Percentiles rank a stretch among this genome's conserved stretches.
phyloP scores from a whole-genome alignment of 1,284 basidiomycete species.

The Tremellales sp. region DNA sequence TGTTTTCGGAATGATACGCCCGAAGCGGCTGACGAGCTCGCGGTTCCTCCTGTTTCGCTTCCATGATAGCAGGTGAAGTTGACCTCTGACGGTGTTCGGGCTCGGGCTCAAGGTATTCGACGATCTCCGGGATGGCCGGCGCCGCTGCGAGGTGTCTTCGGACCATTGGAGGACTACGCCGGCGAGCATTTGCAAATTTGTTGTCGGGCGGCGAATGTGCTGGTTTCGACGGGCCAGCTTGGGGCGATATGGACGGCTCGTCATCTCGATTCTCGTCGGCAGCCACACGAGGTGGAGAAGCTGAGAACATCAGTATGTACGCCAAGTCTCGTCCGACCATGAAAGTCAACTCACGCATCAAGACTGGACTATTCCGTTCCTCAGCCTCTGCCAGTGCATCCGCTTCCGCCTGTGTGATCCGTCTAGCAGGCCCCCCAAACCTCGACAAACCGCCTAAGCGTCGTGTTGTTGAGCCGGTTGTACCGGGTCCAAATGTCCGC shows the following conservation, averaged over 20 bases:
- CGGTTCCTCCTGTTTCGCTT: too few relatives aligned
- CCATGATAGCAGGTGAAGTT: too few relatives aligned
- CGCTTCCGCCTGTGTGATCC: constrained; percentile 21
- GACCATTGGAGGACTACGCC: neutral
- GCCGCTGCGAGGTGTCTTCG: neutral
- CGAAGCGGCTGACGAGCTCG: too few relatives aligned
- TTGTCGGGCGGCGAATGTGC: neutral
- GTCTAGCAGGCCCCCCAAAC: constrained; percentile 42
- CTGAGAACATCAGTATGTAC: neutral
- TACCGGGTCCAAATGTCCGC: constrained; percentile 18
- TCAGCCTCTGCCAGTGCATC: constrained; percentile 16
- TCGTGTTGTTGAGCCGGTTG: constrained; percentile 27
- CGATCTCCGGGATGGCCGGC: neutral
- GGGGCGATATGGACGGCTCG: neutral
- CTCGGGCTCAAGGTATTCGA: neutral
- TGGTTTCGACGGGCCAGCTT: neutral
- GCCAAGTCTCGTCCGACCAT: too few relatives aligned
- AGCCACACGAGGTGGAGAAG: neutral
- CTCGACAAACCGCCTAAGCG: constrained; percentile 32
- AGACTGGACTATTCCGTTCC: constrained; percentile 6
- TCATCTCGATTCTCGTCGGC: too few relatives aligned
- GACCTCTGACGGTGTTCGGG: too few relatives aligned
- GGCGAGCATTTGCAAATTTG: neutral
- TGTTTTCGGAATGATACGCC: too few relatives aligned
- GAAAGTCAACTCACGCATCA: constrained; percentile 15